phyloP scores from a whole-genome alignment of 495 filamentous ascomycete species.

The Oidiodendron maius region DNA sequence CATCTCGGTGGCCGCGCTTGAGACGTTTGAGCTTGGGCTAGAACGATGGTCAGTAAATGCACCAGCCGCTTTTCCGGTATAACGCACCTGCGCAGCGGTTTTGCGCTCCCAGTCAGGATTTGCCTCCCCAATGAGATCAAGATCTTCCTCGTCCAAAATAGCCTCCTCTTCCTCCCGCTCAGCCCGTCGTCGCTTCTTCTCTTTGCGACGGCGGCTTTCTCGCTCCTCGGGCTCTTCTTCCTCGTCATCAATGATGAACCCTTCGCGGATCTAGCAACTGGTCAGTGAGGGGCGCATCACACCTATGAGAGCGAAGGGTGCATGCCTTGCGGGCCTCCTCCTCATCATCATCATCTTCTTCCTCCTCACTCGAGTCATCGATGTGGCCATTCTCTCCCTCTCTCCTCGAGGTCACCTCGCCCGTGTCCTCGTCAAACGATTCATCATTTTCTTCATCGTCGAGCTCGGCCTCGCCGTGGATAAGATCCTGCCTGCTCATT shows the following conservation, averaged over 20 bases:
- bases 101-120: slow-evolving; percentile 63
- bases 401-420: slow-evolving; percentile 47
- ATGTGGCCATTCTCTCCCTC: slow-evolving; percentile 32
- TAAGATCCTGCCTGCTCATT: slow-evolving; percentile 75
- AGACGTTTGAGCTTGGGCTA: slow-evolving; percentile 91
- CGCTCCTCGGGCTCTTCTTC: slow-evolving; percentile 62
- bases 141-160: slow-evolving; percentile 87
- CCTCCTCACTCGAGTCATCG: slow-evolving; percentile 82
- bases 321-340: slow-evolving; percentile 45
- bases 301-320: not conserved
- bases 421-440: slow-evolving; percentile 77
- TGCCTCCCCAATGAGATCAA: slow-evolving; percentile 85
- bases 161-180: slow-evolving; percentile 83
- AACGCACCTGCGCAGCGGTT: slow-evolving; percentile 56
- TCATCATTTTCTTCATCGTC: slow-evolving; percentile 87
- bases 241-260: slow-evolving; percentile 91
- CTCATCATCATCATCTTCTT: slow-evolving; percentile 95
- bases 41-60: too few relatives aligned
- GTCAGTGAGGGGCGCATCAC: slow-evolving; percentile 1
- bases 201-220: slow-evolving; percentile 52
- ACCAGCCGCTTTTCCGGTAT: not conserved
- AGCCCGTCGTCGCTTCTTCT: slow-evolving; percentile 60
- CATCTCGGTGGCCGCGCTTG: slow-evolving; percentile 84
- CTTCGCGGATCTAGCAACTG: slow-evolving; percentile 68
- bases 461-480: slow-evolving; percentile 78